These are phyloP conservation scores for Ogataea allantospora DNA, from an alignment of 805 yeast species.

Conservation along the genomic window DNA sequence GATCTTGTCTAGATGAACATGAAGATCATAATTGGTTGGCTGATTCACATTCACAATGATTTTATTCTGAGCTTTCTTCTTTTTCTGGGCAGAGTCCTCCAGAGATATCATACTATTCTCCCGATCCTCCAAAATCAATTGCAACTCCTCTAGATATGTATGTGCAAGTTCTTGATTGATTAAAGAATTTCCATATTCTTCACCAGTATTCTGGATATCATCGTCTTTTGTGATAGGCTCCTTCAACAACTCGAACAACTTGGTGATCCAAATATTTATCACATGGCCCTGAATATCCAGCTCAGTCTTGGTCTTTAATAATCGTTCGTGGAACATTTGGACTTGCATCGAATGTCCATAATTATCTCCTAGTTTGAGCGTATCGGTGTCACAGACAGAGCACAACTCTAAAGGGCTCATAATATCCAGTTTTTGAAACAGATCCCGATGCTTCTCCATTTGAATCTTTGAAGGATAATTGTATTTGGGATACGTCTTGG, in stretches of 20 bases:
- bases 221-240: conserved; percentile 41
- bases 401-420: background rate
- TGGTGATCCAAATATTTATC: conserved; percentile 51
- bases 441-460: conserved; percentile 2
- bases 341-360: conserved; percentile 21
- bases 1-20: conserved; percentile 29
- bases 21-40: conserved; percentile 32
- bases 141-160: conserved; percentile 53
- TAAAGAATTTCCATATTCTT: conserved; percentile 74
- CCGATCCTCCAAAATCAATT: conserved; percentile 46
- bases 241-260: conserved; percentile 42
- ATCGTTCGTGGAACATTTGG: conserved; percentile 28
- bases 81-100: conserved; percentile 18
- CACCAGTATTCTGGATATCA: conserved; percentile 47
- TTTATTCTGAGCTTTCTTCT: conserved; percentile 15
- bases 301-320: conserved; percentile 27
- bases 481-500: conserved; percentile 12
- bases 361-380: conserved; percentile 7
- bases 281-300: conserved; percentile 52
- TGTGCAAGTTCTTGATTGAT: conserved; percentile 72
- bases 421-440: conserved; percentile 4
- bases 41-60: conserved; percentile 14
- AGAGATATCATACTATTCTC: conserved; percentile 34
- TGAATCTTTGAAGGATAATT: conserved; percentile 3
- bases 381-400: conserved; percentile 9